Conservation (phyloP, 1,139 yeast species). For the Kodamaea plutei region DNA sequence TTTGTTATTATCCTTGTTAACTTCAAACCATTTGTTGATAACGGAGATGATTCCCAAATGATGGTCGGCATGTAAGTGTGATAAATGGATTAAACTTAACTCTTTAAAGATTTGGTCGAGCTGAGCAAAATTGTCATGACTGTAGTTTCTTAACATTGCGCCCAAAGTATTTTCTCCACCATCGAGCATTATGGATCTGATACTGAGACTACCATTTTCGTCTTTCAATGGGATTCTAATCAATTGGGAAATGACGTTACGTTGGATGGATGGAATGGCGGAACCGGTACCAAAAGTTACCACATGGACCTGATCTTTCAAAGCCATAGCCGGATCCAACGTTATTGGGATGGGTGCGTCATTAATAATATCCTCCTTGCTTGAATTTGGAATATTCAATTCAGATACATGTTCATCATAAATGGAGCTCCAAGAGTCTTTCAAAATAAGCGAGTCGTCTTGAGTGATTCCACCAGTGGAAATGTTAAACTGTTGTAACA, state of each 20-base stretch:
- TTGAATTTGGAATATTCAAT: constrained; percentile 15
- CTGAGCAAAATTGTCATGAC: constrained; percentile 36
- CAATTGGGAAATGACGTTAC: constrained; percentile 81
- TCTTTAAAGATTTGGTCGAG: constrained; percentile 44
- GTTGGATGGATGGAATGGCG: constrained; percentile 77
- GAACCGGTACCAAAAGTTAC: constrained; percentile 92
- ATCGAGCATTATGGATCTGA: constrained; percentile 60
- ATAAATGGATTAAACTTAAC: constrained; percentile 61
- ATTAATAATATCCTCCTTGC: constrained; percentile 18
- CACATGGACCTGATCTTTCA: constrained; percentile 60
- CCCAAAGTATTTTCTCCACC: constrained; percentile 95
- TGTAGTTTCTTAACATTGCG: constrained; percentile 59
- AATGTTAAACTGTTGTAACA: constrained; percentile 29
- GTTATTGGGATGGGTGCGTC: constrained; percentile 15
- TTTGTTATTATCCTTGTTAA: constrained; percentile 22
- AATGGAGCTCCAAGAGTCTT: constrained; percentile 36
- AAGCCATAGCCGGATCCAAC: constrained; percentile 9
- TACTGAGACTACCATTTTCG: constrained; percentile 23
- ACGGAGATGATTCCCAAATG: constrained; percentile 80
- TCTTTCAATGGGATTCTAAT: constrained; percentile 58
- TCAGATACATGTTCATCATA: constrained; percentile 42
- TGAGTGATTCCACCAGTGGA: constrained; percentile 20
- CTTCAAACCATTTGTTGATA: constrained; percentile 62
- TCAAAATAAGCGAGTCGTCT: constrained; percentile 19
- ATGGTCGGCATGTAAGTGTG: constrained; percentile 97